phyloP scores from a whole-genome alignment of 306 rosid genomes.

The Medicago arabica region DNA sequence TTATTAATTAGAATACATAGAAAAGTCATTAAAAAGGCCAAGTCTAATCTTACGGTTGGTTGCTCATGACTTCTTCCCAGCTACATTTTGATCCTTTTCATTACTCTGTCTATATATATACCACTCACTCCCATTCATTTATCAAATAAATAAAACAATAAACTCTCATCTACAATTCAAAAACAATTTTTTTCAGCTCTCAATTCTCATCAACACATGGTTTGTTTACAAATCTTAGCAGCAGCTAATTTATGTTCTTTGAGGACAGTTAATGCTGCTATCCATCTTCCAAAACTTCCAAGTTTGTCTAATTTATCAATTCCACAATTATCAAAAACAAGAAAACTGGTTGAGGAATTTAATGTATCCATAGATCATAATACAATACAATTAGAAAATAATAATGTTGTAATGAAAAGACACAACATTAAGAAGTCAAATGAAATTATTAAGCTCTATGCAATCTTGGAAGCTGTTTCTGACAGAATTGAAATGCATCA shows the following conservation, averaged over 20 bases:
- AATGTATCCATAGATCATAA: not conserved
- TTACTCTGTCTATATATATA: not conserved
- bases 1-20: too few species aligned
- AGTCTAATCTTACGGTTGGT: not conserved
- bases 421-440: not conserved
- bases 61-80: not conserved
- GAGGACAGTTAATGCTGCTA: conserved; percentile 10
- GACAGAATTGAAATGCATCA: conserved; percentile 45
- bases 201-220: not conserved
- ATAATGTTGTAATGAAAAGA: not conserved
- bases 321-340: conserved; percentile 15
- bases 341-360: not conserved
- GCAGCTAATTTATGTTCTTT: conserved; percentile 6
- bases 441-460: not conserved
- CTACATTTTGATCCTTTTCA: not conserved
- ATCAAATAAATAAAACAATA: not conserved
- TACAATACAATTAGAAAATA: not conserved
- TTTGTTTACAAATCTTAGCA: conserved; percentile 18
- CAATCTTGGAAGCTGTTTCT: conserved; percentile 25
- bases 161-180: not conserved
- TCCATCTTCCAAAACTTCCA: conserved; percentile 18
- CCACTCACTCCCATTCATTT: not conserved
- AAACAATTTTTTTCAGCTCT: not conserved
- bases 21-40: not conserved
- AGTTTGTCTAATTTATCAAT: not conserved